phyloP scores from a whole-genome alignment of 1,284 basidiomycete species.

The Pterulicium gracile region DNA sequence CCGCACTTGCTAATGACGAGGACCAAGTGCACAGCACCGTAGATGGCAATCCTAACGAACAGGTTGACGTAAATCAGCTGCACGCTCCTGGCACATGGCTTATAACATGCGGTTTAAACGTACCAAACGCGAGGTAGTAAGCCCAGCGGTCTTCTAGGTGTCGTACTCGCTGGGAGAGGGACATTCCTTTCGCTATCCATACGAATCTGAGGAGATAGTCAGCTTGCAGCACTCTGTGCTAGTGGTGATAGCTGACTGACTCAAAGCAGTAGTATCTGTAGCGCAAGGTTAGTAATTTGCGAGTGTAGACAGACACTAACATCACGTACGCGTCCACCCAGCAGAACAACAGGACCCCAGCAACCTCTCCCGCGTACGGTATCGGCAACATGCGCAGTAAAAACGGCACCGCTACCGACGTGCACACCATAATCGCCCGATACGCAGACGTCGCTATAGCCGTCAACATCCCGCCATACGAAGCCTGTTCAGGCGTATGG shows the following conservation, averaged over 20 bases:
- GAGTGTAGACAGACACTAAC: conserved; percentile 2
- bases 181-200: conserved; percentile 65
- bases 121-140: conserved; percentile 75
- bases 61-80: too few species aligned
- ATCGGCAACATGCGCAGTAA: conserved; percentile 37
- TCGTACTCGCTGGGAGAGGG: conserved; percentile 54
- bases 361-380: conserved; percentile 48
- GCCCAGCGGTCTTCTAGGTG: conserved; percentile 80
- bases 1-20: conserved; percentile 62
- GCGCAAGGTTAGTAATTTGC: conserved; percentile 6
- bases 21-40: conserved; percentile 62
- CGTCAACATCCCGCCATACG: conserved; percentile 62
- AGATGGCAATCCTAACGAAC: conserved; percentile 42
- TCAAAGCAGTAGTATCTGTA: conserved; percentile 81
- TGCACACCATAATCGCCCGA: conserved; percentile 67
- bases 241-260: conserved; percentile 31
- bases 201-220: conserved; percentile 40
- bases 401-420: conserved; percentile 62
- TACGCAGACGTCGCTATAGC: conserved; percentile 70
- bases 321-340: conserved; percentile 73
- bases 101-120: conserved; percentile 13
- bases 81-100: too few species aligned
- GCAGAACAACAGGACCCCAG: conserved; percentile 64
- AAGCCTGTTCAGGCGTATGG: conserved; percentile 32
- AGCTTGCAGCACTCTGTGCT: conserved; percentile 7